These are phyloP conservation scores for Yarrowia osloensis DNA, from an alignment of 805 yeast genomes.

Conservation along the genomic window DNA sequence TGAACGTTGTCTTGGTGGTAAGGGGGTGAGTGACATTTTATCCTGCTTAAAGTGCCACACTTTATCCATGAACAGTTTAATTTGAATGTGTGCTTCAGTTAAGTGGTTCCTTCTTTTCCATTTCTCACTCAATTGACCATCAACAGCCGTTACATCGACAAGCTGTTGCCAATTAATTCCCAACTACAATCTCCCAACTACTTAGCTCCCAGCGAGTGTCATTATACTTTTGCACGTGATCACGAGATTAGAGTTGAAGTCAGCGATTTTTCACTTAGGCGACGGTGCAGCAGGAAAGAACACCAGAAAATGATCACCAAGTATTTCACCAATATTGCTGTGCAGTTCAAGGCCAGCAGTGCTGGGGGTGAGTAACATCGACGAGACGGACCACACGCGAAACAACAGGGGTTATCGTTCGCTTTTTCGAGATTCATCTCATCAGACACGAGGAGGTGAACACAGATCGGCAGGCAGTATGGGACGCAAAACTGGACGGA, in stretches of 20 bases:
- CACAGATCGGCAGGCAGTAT: not conserved
- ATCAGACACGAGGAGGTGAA: not conserved
- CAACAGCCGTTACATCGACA: not conserved
- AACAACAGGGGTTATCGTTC: no score
- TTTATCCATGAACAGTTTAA: no score
- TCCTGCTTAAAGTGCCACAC: no score
- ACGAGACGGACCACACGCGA: not conserved
- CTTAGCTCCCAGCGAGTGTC: not conserved
- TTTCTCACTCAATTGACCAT: no score
- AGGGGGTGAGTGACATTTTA: no score
- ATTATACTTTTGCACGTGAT: constrained; percentile 9
- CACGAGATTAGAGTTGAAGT: not conserved
- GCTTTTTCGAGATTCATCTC: not conserved
- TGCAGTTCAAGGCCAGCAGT: constrained; percentile 77
- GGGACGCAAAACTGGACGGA: not conserved
- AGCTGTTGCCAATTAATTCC: not conserved
- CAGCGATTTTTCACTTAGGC: constrained; percentile 22
- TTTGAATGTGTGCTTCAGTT: no score
- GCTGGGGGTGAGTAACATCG: constrained; percentile 52
- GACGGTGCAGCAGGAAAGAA: constrained; percentile 17
- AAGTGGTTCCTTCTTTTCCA: no score
- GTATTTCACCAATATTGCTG: constrained; percentile 74
- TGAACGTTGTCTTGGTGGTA: not conserved
- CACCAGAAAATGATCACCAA: constrained; percentile 73
- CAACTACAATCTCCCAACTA: not conserved